Evolutionary conservation across 164 flowering plant genomes (phyloP), one percentile per base, ranked within the genome.

Genomic region (Vitis labrusca): DNA sequence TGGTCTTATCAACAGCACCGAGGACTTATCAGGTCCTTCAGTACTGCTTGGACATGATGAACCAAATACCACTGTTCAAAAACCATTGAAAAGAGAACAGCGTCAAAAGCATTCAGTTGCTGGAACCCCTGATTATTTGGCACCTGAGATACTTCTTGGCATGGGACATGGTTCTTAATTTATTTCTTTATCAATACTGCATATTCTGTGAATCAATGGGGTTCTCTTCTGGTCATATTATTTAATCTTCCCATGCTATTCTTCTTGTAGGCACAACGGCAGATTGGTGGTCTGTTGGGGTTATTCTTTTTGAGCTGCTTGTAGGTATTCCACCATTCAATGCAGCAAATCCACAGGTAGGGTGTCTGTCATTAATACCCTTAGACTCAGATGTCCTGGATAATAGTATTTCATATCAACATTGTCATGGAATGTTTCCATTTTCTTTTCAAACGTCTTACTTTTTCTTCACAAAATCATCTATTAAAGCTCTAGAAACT

Each of bases 201-300:
- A 60, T 53, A 37, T 48, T 59, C 48, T 16, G 49, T 50, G 54
- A 12, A 59, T 23, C 47, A 37, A 47, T 58, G 8, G 60, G 47
- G 12, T 16, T 59, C 9, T 59, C 54, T 44, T 66, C 10, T 2
- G 54, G 49, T 69, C 55, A 59, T 23, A 23, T 23, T 23, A 23
- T 1, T 23, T 23, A 23, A 23, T 54, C 19, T 61, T 51, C 50
- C 37, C 8, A 58, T 67, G 10, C 14, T 71, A 54, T 74, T 70
- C 29, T 61, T 57, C 59, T 66, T 82, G 53, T 71, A 96, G 99
- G 99, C 75, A 81, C 83, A 76, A 93, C 98, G 30, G 99, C 99
- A 37, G 99, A 96, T 88, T 96, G 99, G 99, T 93, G 99, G 99
- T 93, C 99, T 73, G 97, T 93, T 48, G 99, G 99, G 47, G 85